Evolutionary conservation across 169 alveolate species (phyloP).

Genomic region (Cryptosporidium muris): DNA sequence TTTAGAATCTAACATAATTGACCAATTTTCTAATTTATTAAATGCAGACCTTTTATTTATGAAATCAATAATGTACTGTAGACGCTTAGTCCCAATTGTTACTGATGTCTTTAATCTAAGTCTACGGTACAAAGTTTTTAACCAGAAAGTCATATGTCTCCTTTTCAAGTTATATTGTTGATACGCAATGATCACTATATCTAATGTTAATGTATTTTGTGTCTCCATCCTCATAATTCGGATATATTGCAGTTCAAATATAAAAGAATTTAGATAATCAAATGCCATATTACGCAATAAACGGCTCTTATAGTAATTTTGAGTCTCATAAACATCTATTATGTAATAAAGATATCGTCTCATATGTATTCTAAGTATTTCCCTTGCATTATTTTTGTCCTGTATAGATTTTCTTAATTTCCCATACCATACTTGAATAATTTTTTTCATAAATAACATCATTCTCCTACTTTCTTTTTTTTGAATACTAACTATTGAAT

Average conservation of each 20-base stretch:
- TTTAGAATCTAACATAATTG: background rate
- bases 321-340: slow-evolving; percentile 7
- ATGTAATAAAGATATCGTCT: background rate
- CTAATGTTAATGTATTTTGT: slow-evolving; percentile 11
- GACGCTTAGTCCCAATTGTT: background rate
- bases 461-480: too few species aligned
- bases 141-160: slow-evolving; percentile 17
- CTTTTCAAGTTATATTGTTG: background rate
- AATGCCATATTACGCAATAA: background rate
- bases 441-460: background rate
- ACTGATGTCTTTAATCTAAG: background rate
- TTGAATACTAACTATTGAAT: too few species aligned
- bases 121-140: background rate
- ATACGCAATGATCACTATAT: slow-evolving; percentile 5
- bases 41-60: slow-evolving; percentile 7
- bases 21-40: slow-evolving; percentile 9
- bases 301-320: slow-evolving; percentile 1
- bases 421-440: background rate
- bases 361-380: background rate
- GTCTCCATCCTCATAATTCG: background rate
- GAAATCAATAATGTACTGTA: background rate
- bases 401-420: too few species aligned
- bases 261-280: slow-evolving; percentile 13
- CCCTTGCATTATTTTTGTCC: background rate
- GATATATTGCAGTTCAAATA: slow-evolving; percentile 30